A percentile compares a stretch with the other conserved stretches of the same genome.
These are phyloP conservation scores for Fusarium sp. DNA, from an alignment of 2,329 filamentous ascomycete genomes.

Conservation along the genomic window DNA sequence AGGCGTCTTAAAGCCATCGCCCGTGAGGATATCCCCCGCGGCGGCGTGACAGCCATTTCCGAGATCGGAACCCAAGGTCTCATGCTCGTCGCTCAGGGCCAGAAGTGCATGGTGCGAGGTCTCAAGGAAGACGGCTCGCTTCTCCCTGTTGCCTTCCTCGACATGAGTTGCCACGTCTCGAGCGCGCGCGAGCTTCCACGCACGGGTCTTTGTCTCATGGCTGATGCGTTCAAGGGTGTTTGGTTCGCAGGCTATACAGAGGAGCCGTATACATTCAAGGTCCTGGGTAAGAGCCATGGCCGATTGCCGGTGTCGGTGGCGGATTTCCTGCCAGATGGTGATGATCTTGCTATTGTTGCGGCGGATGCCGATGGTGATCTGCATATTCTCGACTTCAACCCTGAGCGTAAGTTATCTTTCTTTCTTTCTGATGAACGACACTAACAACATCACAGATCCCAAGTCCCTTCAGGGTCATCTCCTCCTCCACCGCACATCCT, in stretches of 20 bases:
- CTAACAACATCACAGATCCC: conserved; percentile 72
- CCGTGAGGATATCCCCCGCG: conserved; percentile 90
- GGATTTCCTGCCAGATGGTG: conserved; percentile 89
- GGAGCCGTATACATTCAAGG: conserved; percentile 94
- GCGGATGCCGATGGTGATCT: conserved; percentile 88
- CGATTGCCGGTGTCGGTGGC: conserved; percentile 82
- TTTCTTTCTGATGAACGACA: background rate
- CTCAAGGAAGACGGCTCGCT: conserved; percentile 95
- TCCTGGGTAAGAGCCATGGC: conserved; percentile 88
- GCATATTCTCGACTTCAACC: conserved; percentile 92
- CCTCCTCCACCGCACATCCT: conserved; percentile 87
- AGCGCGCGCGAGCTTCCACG: conserved; percentile 85
- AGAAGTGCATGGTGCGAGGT: conserved; percentile 97
- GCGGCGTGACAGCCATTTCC: conserved; percentile 88
- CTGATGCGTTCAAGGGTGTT: conserved; percentile 91
- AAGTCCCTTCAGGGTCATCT: conserved; percentile 92
- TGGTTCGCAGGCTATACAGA: conserved; percentile 98
- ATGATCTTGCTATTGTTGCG: conserved; percentile 84
- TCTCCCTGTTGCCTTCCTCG: conserved; percentile 94
- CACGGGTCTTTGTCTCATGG: conserved; percentile 87
- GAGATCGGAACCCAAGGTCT: conserved; percentile 89
- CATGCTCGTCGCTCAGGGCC: conserved; percentile 90
- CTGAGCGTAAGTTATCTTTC: conserved; percentile 76
- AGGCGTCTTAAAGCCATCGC: conserved; percentile 87
- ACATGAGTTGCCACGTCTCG: conserved; percentile 94